phyloP scores from a whole-genome alignment of 768 basidiomycete genomes.

The Agaricus sinodeliciosus region DNA sequence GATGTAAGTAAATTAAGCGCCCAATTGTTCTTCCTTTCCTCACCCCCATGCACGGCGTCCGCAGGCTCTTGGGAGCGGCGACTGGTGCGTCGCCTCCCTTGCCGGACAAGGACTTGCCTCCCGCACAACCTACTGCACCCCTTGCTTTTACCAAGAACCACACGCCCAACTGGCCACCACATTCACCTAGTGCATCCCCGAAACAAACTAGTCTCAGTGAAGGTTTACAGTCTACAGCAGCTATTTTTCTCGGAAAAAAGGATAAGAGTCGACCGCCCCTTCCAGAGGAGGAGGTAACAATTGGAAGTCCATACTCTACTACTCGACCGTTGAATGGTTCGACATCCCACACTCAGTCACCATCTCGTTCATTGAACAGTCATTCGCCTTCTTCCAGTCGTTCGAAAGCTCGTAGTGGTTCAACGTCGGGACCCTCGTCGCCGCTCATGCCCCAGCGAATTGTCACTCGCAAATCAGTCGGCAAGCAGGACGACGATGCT shows the following conservation, averaged over 20 bases:
- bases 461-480: slow-evolving; percentile 28
- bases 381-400: background rate
- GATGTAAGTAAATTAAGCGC: slow-evolving; percentile 2
- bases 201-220: slow-evolving; percentile 4
- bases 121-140: slow-evolving; percentile 16
- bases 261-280: slow-evolving; percentile 31
- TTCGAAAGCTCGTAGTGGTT: slow-evolving; percentile 1
- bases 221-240: slow-evolving; percentile 35
- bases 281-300: slow-evolving; percentile 20
- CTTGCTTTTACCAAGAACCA: slow-evolving; percentile 11
- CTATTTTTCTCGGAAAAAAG: slow-evolving; percentile 44
- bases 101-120: slow-evolving; percentile 20
- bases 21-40: slow-evolving; percentile 17
- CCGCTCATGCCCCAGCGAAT: slow-evolving; percentile 25
- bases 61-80: slow-evolving; percentile 50
- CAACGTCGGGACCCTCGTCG: slow-evolving; percentile 16
- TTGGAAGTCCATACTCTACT: slow-evolving; percentile 10
- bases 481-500: slow-evolving; percentile 25
- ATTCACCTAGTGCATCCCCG: slow-evolving; percentile 29
- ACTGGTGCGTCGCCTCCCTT: slow-evolving; percentile 21
- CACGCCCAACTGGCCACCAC: slow-evolving; percentile 41
- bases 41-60: slow-evolving; percentile 61
- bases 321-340: slow-evolving; percentile 6
- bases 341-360: background rate
- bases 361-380: background rate